phyloP scores from a whole-genome alignment of 2,329 filamentous ascomycete species.

The Aspergillus hortae region DNA sequence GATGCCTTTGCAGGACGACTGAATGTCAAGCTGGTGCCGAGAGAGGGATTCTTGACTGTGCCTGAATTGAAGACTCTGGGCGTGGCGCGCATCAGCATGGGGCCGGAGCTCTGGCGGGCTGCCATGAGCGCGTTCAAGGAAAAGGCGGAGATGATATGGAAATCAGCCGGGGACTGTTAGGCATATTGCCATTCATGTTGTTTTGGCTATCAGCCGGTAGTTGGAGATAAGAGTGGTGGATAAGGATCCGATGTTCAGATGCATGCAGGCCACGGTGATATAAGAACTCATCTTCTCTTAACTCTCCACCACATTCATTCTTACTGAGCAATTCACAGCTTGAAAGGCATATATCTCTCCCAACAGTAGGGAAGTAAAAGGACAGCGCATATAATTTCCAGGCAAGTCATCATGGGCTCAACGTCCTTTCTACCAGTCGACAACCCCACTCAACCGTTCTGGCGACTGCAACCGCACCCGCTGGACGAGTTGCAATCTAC shows the following conservation, averaged over 20 bases:
- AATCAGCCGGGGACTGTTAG: not conserved
- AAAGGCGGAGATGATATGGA: constrained; percentile 27
- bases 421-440: constrained; percentile 7
- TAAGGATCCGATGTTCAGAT: too few relatives aligned
- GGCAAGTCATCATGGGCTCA: not conserved
- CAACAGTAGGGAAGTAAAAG: not conserved
- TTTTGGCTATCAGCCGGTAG: not conserved
- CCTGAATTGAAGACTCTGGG: constrained; percentile 47
- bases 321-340: too few relatives aligned
- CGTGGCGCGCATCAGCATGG: constrained; percentile 55
- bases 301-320: too few relatives aligned
- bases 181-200: not conserved
- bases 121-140: constrained; percentile 35
- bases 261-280: too few relatives aligned
- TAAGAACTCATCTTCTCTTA: too few relatives aligned
- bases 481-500: constrained; percentile 19
- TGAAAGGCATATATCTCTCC: not conserved
- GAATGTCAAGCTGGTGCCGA: constrained; percentile 45
- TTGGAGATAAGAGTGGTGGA: too few relatives aligned
- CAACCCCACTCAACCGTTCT: constrained; percentile 15
- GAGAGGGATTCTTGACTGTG: constrained; percentile 40
- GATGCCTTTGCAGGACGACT: constrained; percentile 49
- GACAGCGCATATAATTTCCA: not conserved
- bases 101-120: constrained; percentile 45
- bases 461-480: constrained; percentile 16